A percentile compares a stretch with the other conserved stretches of the same genome.
Conservation (phyloP, 345 rosid genomes). For the Pugionium dolabratum region DNA sequence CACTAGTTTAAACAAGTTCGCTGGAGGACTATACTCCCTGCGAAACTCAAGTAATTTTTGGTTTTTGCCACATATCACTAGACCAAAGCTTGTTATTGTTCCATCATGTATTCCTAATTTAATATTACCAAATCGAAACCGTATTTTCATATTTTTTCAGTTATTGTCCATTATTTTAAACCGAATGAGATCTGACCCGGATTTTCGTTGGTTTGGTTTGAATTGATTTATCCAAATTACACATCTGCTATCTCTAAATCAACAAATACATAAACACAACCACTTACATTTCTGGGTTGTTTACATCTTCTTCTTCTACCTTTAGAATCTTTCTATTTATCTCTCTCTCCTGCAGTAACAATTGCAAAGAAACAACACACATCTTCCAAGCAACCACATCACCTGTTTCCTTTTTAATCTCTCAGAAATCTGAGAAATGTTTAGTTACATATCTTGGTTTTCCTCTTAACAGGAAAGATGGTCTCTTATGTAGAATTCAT, state of each 20-base stretch:
- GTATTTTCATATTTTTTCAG: no score
- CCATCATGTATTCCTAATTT: no score
- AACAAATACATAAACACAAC: conserved; percentile 16
- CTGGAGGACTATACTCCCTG: no score
- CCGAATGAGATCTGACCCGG: neutral
- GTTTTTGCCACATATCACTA: no score
- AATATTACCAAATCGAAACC: no score
- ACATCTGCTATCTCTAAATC: conserved; percentile 4
- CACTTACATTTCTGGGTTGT: conserved; percentile 33
- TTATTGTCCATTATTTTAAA: no score
- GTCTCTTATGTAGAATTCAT: conserved; percentile 26
- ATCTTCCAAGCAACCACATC: conserved; percentile 7
- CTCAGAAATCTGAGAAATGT: neutral
- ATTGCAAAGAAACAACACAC: conserved; percentile 11
- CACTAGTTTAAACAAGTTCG: no score
- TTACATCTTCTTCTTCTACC: conserved; percentile 24
- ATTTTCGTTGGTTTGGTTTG: conserved; percentile 16
- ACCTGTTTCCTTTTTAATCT: neutral
- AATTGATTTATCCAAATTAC: conserved; percentile 14
- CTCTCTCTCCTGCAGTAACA: conserved; percentile 9
- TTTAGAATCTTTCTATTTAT: conserved; percentile 2
- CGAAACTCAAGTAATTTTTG: no score
- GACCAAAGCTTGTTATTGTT: no score
- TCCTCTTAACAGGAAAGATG: neutral
- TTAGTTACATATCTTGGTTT: neutral